These are phyloP conservation scores for Boletus sensibilis DNA, from an alignment of 768 basidiomycete species.

Conservation along the genomic window DNA sequence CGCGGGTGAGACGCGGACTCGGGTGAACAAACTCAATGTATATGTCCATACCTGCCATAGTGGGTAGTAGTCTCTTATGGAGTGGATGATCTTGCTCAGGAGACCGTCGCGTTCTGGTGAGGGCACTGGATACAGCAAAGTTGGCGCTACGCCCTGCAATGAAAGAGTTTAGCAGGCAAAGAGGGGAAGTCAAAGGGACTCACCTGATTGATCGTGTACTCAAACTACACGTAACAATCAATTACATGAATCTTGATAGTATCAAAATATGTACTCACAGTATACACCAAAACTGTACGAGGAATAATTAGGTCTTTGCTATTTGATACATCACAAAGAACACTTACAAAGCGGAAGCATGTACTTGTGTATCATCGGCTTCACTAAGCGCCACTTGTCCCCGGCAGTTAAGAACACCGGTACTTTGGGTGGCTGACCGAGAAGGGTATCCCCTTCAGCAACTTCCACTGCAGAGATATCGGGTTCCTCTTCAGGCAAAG, in stretches of 20 bases:
- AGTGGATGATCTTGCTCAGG: constrained; percentile 76
- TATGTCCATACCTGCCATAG: constrained; percentile 74
- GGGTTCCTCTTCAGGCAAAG: constrained; percentile 37
- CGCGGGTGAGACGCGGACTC: constrained; percentile 1
- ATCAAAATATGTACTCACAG: constrained; percentile 40
- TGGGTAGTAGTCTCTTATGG: constrained; percentile 90
- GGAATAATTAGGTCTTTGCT: constrained; percentile 12
- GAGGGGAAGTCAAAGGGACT: constrained; percentile 1
- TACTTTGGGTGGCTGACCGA: constrained; percentile 37
- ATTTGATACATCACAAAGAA: neutral
- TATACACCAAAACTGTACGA: constrained; percentile 54
- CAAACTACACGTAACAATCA: constrained; percentile 54
- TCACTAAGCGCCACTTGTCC: constrained; percentile 82
- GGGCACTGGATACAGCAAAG: constrained; percentile 85
- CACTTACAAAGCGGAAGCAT: constrained; percentile 91
- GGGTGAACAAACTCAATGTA: constrained; percentile 4
- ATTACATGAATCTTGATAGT: neutral
- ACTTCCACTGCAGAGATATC: constrained; percentile 20
- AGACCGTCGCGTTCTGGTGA: constrained; percentile 54
- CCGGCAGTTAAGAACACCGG: constrained; percentile 53
- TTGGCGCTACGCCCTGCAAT: constrained; percentile 80
- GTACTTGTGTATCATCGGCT: constrained; percentile 75
- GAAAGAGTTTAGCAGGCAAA: neutral
- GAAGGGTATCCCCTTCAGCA: constrained; percentile 31
- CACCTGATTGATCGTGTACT: constrained; percentile 90